Evolutionary conservation across 2,329 filamentous ascomycete species (phyloP).

Genomic region (Tolypocladium sp.): DNA sequence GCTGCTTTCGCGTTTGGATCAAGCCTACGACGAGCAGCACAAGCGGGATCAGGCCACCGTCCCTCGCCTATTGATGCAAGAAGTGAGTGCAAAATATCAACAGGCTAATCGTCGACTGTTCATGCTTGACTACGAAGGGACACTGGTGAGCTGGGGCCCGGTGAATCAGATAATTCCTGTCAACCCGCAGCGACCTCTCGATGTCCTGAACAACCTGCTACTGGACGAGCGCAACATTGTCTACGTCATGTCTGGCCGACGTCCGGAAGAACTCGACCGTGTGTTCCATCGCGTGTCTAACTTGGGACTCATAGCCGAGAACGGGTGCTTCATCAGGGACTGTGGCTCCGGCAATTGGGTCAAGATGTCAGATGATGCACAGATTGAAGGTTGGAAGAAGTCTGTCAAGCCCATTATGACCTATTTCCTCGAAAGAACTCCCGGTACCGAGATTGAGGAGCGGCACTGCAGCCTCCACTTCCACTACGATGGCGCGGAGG

Average conservation of each 20-base stretch:
- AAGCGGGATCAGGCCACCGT: slow-evolving; percentile 77
- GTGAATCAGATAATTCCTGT: slow-evolving; percentile 77
- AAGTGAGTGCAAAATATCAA: slow-evolving; percentile 58
- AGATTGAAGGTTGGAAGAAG: slow-evolving; percentile 71
- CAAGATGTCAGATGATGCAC: slow-evolving; percentile 62
- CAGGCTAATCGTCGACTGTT: slow-evolving; percentile 65
- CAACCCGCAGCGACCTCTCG: slow-evolving; percentile 73
- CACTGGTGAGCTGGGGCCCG: slow-evolving; percentile 77
- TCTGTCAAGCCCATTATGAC: slow-evolving; percentile 74
- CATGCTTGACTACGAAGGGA: slow-evolving; percentile 90
- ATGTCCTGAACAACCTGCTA: slow-evolving; percentile 72
- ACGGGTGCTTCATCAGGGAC: slow-evolving; percentile 81
- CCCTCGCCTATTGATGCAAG: slow-evolving; percentile 66
- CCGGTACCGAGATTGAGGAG: slow-evolving; percentile 80
- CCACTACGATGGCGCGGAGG: slow-evolving; percentile 76
- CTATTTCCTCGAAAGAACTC: slow-evolving; percentile 84
- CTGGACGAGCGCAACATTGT: slow-evolving; percentile 74
- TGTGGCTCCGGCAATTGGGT: slow-evolving; percentile 62
- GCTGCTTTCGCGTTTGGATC: slow-evolving; percentile 60
- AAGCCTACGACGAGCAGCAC: slow-evolving; percentile 76
- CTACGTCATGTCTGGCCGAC: slow-evolving; percentile 88
- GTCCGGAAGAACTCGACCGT: slow-evolving; percentile 77
- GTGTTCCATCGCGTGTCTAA: slow-evolving; percentile 77
- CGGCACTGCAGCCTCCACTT: slow-evolving; percentile 87
- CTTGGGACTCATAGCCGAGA: slow-evolving; percentile 86